Conservation (phyloP, 441 rosid species). For the Pelargonium australe region DNA sequence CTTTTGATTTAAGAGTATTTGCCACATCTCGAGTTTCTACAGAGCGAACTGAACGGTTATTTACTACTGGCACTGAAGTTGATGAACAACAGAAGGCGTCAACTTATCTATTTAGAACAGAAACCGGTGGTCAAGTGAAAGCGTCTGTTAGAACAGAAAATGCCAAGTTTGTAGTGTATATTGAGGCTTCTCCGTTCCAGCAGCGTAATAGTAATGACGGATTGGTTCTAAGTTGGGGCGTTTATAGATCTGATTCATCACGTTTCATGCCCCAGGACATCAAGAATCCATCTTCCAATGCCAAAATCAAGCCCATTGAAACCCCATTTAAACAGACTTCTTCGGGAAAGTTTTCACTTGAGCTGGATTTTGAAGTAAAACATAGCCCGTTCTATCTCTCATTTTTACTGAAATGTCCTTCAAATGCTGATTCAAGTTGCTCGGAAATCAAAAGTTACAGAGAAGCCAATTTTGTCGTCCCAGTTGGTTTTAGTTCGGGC, state of each 20-base stretch:
- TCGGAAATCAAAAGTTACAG: constrained; percentile 52
- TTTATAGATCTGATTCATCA: constrained; percentile 59
- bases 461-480: constrained; percentile 57
- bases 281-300: constrained; percentile 27
- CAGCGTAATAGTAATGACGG: constrained; percentile 25
- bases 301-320: constrained; percentile 35
- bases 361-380: constrained; percentile 63
- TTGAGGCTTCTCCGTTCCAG: constrained; percentile 56
- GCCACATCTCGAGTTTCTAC: constrained; percentile 43
- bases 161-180: constrained; percentile 40
- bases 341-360: constrained; percentile 34
- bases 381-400: constrained; percentile 68
- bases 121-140: constrained; percentile 56
- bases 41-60: constrained; percentile 33
- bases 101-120: constrained; percentile 60
- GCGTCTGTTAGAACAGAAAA: constrained; percentile 48
- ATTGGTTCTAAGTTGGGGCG: constrained; percentile 57
- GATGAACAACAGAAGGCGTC: constrained; percentile 36
- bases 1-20: constrained; percentile 31
- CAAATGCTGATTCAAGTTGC: constrained; percentile 25
- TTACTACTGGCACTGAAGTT: constrained; percentile 30
- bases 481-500: constrained; percentile 71
- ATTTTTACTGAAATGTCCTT: constrained; percentile 51
- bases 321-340: constrained; percentile 42
- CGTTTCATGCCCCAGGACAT: constrained; percentile 43